Evolutionary conservation across 2,329 filamentous ascomycete species (phyloP).

Genomic region (Truncatella angustata): DNA sequence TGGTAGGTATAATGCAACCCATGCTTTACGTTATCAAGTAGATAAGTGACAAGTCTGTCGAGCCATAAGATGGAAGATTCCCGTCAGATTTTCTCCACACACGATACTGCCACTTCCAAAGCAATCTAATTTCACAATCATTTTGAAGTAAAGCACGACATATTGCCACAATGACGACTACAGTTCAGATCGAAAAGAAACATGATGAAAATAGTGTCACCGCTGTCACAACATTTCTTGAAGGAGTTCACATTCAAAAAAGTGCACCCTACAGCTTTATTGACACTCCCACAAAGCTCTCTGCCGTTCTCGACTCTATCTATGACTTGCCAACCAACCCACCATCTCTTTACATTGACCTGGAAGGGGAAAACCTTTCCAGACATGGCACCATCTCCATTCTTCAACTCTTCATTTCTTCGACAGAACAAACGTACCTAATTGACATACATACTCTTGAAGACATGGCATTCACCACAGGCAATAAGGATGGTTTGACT

Average conservation of each 20-base stretch:
- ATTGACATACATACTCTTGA: slow-evolving; percentile 42
- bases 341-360: slow-evolving; percentile 44
- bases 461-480: slow-evolving; percentile 33
- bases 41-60: neutral
- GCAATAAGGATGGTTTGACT: slow-evolving; percentile 4
- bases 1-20: no score
- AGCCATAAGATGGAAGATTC: neutral
- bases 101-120: neutral
- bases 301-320: slow-evolving; percentile 18
- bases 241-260: neutral
- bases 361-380: slow-evolving; percentile 44
- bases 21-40: neutral
- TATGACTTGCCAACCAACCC: slow-evolving; percentile 20
- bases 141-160: neutral
- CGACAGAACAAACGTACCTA: slow-evolving; percentile 37
- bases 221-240: neutral
- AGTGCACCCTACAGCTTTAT: neutral
- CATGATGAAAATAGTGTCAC: neutral
- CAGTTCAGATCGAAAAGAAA: neutral
- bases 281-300: neutral
- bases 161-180: neutral
- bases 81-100: no score
- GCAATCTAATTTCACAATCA: neutral
- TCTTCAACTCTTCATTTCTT: slow-evolving; percentile 34
- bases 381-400: slow-evolving; percentile 44